These are phyloP conservation scores for Suillus tomentosus DNA, from an alignment of 768 basidiomycete species.

Conservation along the genomic window DNA sequence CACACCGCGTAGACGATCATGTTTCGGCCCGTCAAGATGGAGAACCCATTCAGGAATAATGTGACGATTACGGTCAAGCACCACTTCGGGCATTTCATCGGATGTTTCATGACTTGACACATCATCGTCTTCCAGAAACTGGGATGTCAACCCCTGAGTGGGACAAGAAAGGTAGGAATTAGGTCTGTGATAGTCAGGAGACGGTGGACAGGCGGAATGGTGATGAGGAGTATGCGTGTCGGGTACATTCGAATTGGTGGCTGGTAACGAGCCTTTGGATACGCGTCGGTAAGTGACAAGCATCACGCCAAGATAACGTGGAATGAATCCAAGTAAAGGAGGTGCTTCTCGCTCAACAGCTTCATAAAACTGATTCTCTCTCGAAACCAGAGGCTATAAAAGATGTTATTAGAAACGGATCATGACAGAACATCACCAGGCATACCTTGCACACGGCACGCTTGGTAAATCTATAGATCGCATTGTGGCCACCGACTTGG, in stretches of 20 bases:
- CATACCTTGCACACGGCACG: constrained; percentile 97
- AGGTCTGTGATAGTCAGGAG: constrained; percentile 30
- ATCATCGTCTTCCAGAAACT: constrained; percentile 30
- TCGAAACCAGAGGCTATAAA: constrained; percentile 85
- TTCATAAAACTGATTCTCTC: constrained; percentile 98
- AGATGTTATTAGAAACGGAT: constrained; percentile 19
- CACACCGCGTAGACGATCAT: constrained; percentile 51
- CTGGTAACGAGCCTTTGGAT: constrained; percentile 40
- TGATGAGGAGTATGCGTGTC: constrained; percentile 18
- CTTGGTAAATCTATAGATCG: constrained; percentile 97
- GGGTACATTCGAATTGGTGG: constrained; percentile 22
- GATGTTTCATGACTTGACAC: constrained; percentile 50
- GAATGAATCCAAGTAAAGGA: constrained; percentile 89
- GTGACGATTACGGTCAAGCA: constrained; percentile 90
- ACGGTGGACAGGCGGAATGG: constrained; percentile 25
- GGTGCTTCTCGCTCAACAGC: constrained; percentile 93
- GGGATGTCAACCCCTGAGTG: constrained; percentile 8
- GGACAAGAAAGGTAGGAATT: constrained; percentile 27
- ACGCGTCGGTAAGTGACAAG: constrained; percentile 93
- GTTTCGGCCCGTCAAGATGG: constrained; percentile 45
- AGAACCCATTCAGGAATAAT: constrained; percentile 95
- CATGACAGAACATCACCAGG: constrained; percentile 15
- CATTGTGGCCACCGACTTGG: constrained; percentile 96
- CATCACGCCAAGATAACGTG: constrained; percentile 99
- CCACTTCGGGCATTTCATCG: constrained; percentile 93